These are phyloP conservation scores for Amanita pallidorosea DNA, from an alignment of 768 basidiomycete species.

Conservation along the genomic window DNA sequence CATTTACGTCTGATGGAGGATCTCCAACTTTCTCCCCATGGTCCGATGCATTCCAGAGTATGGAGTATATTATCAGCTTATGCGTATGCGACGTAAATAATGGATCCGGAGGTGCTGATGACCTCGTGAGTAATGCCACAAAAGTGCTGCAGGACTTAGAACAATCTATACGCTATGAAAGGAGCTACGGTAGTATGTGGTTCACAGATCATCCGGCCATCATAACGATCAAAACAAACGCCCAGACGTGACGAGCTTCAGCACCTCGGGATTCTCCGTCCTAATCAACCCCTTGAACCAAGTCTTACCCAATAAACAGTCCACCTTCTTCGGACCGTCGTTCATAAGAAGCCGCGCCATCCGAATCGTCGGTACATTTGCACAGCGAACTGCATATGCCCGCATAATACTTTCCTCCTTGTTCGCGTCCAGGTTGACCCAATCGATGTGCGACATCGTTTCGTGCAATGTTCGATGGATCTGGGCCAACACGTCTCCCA, in stretches of 20 bases:
- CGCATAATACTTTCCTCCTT: background rate
- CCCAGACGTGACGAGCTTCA: slow-evolving; percentile 6
- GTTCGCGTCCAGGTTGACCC: background rate
- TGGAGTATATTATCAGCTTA: no score
- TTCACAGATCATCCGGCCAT: background rate
- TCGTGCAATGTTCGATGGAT: slow-evolving; percentile 6
- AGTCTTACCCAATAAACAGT: slow-evolving; percentile 7
- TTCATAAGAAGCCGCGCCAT: slow-evolving; percentile 4
- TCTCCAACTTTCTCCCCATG: no score
- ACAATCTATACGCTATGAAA: no score
- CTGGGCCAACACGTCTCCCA: slow-evolving; percentile 6
- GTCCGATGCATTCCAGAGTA: no score
- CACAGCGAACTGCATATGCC: slow-evolving; percentile 7
- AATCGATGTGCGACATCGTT: slow-evolving; percentile 7
- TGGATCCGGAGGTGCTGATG: no score
- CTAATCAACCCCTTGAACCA: slow-evolving; percentile 8
- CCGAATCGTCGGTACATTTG: background rate
- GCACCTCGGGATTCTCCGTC: background rate
- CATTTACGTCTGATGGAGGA: no score
- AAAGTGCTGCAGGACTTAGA: no score
- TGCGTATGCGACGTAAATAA: no score
- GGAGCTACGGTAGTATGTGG: no score
- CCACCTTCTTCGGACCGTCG: slow-evolving; percentile 8
- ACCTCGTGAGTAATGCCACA: no score
- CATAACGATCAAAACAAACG: background rate